Evolutionary conservation across 1,284 basidiomycete species (phyloP).

Genomic region (Serendipita sp.): DNA sequence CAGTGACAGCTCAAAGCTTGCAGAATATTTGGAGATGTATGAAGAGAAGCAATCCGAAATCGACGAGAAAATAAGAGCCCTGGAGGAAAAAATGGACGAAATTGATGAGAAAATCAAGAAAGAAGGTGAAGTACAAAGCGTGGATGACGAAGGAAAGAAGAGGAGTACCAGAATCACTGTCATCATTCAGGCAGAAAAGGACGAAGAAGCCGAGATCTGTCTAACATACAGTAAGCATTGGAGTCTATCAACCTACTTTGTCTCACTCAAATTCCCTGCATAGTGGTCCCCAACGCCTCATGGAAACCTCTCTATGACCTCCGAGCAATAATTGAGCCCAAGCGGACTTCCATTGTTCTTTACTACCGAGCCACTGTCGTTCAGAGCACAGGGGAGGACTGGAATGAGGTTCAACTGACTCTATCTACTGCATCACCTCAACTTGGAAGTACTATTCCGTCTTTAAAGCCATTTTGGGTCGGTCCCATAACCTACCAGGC

Average conservation of each 20-base stretch:
- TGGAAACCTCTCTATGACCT: constrained; percentile 19
- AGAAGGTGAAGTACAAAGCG: no score
- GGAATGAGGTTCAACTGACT: constrained; percentile 14
- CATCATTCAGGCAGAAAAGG: no score
- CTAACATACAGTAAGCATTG: no score
- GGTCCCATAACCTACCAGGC: neutral
- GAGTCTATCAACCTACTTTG: no score
- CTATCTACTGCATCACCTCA: constrained; percentile 17
- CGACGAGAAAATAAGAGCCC: constrained; percentile 5
- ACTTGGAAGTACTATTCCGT: constrained; percentile 14
- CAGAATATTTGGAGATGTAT: constrained; percentile 14
- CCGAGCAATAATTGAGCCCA: constrained; percentile 14
- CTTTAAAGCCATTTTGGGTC: neutral
- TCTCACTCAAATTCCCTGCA: no score
- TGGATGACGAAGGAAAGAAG: constrained; percentile 1
- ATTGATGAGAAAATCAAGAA: constrained; percentile 2
- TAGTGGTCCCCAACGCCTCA: constrained; percentile 16
- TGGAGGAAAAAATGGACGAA: constrained; percentile 10
- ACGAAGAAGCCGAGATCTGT: no score
- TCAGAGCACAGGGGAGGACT: constrained; percentile 17
- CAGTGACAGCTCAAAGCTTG: constrained; percentile 7
- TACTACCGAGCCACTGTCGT: constrained; percentile 18
- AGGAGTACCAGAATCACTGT: constrained; percentile 8
- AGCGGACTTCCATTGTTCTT: constrained; percentile 11
- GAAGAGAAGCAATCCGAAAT: constrained; percentile 10